Evolutionary conservation across 2,329 filamentous ascomycete genomes (phyloP), one percentile per base, ranked within the genome.

Genomic region (Pyrenochaeta sp.): DNA sequence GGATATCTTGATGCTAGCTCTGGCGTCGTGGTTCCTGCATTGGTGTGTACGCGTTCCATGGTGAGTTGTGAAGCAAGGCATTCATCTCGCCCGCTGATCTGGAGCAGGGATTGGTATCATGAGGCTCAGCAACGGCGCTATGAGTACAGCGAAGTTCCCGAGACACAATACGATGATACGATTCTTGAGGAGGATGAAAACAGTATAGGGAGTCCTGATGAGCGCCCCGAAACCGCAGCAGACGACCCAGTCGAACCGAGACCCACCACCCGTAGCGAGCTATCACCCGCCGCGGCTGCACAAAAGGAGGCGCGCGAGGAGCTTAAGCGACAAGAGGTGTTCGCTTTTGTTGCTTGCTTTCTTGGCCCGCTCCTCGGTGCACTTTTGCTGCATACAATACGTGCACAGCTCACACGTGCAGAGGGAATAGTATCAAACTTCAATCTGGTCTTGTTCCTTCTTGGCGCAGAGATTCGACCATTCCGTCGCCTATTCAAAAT

Each of bases 1-100:
- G 0, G 94, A 98, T 75, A 77, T 96, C 23, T 89, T 95, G 65
- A 81, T 98, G 30, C 78, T 98, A 29, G 87, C 85, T 2, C 76
- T 98, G 56, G 90, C 91, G 2, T 91, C 89, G 4, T 84, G 97
- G 39, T 96, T 97, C 68, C 80, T 98, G 57, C 93, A 97, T 72
- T 97, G 92, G 91, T 93, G 91, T 43, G 89, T 97, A 37, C 89
- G 91, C 50, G 82, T 95, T 62, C 94, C 94, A 64, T 98, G 94
- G 93, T 93, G 79, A 72, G 65, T 50, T 47, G 33, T 12, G 33
- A 7, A 23, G 29, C 40, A 23, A 21, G 27, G 6, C 3, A 17
- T 30, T 15, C 30, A 14, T 1, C 6, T 27, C 45, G 27, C 45
- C n/a, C 36, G 48, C 56, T 67, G 27, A 62, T 39, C 15, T 12